Evolutionary conservation across 2,329 filamentous ascomycete species (phyloP).

Genomic region (Ploettnerulaceae sp.): DNA sequence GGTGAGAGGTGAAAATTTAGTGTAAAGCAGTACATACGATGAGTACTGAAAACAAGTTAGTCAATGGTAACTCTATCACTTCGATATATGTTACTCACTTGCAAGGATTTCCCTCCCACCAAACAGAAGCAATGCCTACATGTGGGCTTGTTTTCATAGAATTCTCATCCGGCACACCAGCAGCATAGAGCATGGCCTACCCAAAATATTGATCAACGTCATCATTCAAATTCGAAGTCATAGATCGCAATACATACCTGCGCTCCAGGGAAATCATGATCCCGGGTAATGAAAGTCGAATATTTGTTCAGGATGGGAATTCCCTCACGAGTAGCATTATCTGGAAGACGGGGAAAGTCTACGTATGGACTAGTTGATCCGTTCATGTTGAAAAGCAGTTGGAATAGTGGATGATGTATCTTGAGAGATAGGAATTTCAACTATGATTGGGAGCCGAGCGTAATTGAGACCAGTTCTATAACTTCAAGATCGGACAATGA

Average conservation of each 20-base stretch:
- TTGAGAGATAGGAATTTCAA: too few relatives aligned
- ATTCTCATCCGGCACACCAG: constrained; percentile 76
- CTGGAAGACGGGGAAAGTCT: too few relatives aligned
- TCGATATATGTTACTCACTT: constrained; percentile 58
- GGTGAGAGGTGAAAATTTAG: not conserved
- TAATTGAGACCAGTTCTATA: too few relatives aligned
- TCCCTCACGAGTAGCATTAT: too few relatives aligned
- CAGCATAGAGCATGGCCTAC: constrained; percentile 93
- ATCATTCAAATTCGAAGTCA: not conserved
- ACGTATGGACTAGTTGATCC: too few relatives aligned
- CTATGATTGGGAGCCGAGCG: too few relatives aligned
- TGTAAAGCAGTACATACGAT: constrained; percentile 37
- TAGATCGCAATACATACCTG: constrained; percentile 50
- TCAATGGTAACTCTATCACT: constrained; percentile 9
- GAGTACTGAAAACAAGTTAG: constrained; percentile 40
- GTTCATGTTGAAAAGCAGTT: too few relatives aligned
- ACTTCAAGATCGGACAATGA: too few relatives aligned
- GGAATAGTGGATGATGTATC: too few relatives aligned
- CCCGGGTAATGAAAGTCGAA: too few relatives aligned
- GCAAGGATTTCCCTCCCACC: constrained; percentile 93
- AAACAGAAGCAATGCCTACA: constrained; percentile 55
- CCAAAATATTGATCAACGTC: too few relatives aligned
- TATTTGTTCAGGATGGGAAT: too few relatives aligned
- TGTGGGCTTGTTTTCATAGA: constrained; percentile 89
- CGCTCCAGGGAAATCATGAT: constrained; percentile 59